A percentile compares a stretch with the other conserved stretches of the same genome.
These are phyloP conservation scores for Amaranthus hypochondriacus DNA, from an alignment of 148 eudicot genomes.

Conservation along the genomic window DNA sequence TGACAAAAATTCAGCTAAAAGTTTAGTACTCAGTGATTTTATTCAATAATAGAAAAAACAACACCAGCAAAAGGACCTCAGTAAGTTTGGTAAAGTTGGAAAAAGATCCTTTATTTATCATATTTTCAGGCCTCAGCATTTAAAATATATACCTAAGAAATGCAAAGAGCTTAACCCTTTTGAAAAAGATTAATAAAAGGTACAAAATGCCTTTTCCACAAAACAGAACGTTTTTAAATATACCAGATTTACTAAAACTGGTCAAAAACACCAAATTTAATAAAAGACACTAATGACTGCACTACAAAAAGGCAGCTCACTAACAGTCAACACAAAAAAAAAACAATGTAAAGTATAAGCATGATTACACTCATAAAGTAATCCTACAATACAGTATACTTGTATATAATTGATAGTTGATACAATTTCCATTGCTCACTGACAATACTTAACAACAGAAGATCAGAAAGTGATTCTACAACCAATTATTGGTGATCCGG, in stretches of 20 bases:
- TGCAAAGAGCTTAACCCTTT: slow-evolving; percentile 13
- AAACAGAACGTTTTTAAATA: slow-evolving; percentile 10
- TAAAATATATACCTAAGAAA: not conserved
- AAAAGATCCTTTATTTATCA: not conserved
- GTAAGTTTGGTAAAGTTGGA: not conserved
- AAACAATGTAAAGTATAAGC: slow-evolving; percentile 15
- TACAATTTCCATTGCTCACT: not conserved
- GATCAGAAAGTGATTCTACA: slow-evolving; percentile 3
- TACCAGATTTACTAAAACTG: not conserved
- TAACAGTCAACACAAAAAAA: slow-evolving; percentile 23
- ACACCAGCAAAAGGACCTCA: not conserved
- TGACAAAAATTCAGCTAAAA: not conserved
- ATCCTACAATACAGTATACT: not conserved
- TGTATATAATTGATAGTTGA: not conserved
- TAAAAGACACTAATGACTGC: slow-evolving; percentile 29
- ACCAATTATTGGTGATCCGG: slow-evolving; percentile 15
- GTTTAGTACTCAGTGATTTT: not conserved
- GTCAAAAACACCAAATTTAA: slow-evolving; percentile 10
- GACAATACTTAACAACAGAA: not conserved
- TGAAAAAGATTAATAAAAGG: not conserved
- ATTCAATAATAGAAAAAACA: not conserved
- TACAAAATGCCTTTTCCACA: slow-evolving; percentile 10
- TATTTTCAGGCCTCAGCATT: not conserved
- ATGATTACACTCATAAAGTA: slow-evolving; percentile 24
- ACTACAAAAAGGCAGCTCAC: slow-evolving; percentile 27